phyloP scores from a whole-genome alignment of 208 protist species.

The Crithidia sp. region DNA sequence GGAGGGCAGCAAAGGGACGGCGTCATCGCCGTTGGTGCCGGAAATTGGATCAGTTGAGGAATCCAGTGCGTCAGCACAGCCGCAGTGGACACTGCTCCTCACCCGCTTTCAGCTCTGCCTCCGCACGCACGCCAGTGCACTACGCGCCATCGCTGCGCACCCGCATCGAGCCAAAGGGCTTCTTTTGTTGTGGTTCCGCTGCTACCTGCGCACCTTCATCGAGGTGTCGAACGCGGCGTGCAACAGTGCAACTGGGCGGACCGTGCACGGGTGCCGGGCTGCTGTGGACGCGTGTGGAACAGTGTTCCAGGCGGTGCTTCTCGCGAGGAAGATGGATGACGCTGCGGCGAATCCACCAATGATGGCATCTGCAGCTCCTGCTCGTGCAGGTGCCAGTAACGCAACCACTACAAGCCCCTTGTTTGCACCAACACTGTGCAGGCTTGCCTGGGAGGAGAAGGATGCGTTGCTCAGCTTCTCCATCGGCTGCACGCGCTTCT shows the following conservation, averaged over 20 bases:
- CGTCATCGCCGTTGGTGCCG: not conserved
- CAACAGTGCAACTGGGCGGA: constrained; percentile 11
- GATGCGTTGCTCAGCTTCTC: constrained; percentile 68
- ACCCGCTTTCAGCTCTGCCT: constrained; percentile 34
- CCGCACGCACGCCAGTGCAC: constrained; percentile 25
- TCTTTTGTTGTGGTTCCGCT: constrained; percentile 41
- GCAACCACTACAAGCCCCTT: not conserved
- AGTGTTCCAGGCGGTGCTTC: constrained; percentile 68
- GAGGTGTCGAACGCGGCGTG: constrained; percentile 65
- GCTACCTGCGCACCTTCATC: constrained; percentile 49
- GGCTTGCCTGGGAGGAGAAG: constrained; percentile 35
- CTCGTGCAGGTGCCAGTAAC: too few species aligned
- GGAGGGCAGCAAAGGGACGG: not conserved
- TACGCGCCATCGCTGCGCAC: constrained; percentile 21
- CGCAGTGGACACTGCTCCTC: constrained; percentile 18
- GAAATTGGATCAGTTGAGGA: too few species aligned
- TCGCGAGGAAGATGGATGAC: constrained; percentile 20
- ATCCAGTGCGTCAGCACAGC: not conserved
- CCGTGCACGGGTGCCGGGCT: constrained; percentile 33
- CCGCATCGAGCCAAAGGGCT: constrained; percentile 2
- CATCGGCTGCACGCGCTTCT: constrained; percentile 64
- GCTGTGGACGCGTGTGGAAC: constrained; percentile 57
- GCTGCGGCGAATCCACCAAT: not conserved
- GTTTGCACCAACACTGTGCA: constrained; percentile 22
- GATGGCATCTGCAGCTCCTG: not conserved